Evolutionary conservation across 2,329 filamentous ascomycete species (phyloP).

Genomic region (Sporothrix brasiliensis): DNA sequence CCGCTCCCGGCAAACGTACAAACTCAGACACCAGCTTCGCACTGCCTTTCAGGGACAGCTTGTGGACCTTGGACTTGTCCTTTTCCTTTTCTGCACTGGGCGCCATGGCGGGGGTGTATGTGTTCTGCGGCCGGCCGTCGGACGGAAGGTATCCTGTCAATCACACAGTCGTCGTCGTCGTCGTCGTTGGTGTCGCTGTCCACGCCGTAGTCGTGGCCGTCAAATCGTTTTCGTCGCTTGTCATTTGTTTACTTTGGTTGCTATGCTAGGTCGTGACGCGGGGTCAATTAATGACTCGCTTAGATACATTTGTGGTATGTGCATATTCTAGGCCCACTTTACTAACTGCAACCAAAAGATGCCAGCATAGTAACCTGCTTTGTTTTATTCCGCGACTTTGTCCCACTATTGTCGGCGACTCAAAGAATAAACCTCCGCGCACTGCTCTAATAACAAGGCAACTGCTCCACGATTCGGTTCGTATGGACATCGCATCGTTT

Average conservation of each 20-base stretch:
- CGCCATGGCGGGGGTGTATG: conserved; percentile 30
- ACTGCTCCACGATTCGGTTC: no score
- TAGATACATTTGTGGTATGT: conserved; percentile 4
- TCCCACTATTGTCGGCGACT: neutral
- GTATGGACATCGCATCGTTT: neutral
- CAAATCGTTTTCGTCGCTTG: neutral
- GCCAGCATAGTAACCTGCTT: neutral
- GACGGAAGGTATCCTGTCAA: neutral
- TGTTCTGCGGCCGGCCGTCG: neutral
- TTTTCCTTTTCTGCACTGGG: conserved; percentile 48
- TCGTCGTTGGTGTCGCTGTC: neutral
- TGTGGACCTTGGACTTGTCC: conserved; percentile 88
- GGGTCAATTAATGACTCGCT: conserved; percentile 17
- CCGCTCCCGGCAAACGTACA: conserved; percentile 57
- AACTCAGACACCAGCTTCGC: conserved; percentile 94
- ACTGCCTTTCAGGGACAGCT: conserved; percentile 82
- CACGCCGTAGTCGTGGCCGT: neutral
- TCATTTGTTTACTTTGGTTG: conserved; percentile 34
- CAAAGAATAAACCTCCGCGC: neutral
- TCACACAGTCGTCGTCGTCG: neutral
- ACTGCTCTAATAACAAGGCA: no score
- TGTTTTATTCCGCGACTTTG: neutral
- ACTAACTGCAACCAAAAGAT: neutral
- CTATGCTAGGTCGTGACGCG: conserved; percentile 22
- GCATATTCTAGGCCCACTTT: neutral